Evolutionary conservation across 2,329 filamentous ascomycete genomes (phyloP).

Genomic region (Iodosphaeria phyllophila): DNA sequence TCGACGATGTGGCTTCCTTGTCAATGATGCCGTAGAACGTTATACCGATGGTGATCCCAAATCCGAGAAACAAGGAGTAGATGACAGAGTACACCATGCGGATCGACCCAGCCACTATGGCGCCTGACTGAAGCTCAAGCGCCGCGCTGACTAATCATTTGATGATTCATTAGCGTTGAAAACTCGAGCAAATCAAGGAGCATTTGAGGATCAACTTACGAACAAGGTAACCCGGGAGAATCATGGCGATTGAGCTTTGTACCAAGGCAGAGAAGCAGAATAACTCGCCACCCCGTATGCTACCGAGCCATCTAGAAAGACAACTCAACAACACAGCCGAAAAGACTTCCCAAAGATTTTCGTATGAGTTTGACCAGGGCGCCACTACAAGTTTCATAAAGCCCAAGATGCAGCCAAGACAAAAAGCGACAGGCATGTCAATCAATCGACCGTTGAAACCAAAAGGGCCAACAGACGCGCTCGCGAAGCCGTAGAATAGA

Average conservation of each 20-base stretch:
- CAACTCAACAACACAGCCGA: slow-evolving; percentile 44
- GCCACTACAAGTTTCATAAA: slow-evolving; percentile 51
- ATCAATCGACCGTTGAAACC: slow-evolving; percentile 54
- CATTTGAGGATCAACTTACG: slow-evolving; percentile 19
- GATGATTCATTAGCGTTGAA: too few species aligned
- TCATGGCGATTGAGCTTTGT: slow-evolving; percentile 45
- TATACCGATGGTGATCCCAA: slow-evolving; percentile 39
- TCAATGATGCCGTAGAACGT: slow-evolving; percentile 25
- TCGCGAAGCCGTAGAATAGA: slow-evolving; percentile 52
- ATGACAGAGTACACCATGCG: slow-evolving; percentile 60
- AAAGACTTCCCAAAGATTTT: slow-evolving; percentile 45
- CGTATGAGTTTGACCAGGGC: slow-evolving; percentile 48
- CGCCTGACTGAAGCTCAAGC: slow-evolving; percentile 50
- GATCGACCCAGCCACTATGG: slow-evolving; percentile 51
- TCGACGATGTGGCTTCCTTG: slow-evolving; percentile 18
- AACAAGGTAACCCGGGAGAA: slow-evolving; percentile 46
- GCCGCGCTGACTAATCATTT: too few species aligned
- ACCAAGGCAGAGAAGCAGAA: slow-evolving; percentile 50
- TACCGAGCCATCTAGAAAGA: slow-evolving; percentile 42
- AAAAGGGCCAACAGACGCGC: slow-evolving; percentile 53
- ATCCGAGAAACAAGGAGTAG: slow-evolving; percentile 54
- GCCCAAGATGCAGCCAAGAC: slow-evolving; percentile 52
- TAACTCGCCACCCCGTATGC: slow-evolving; percentile 27
- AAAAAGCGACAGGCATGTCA: slow-evolving; percentile 53
- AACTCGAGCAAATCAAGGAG: too few species aligned